Conservation (phyloP, 371 early-diverging fungal genomes). For the Apophysomyces elegans region DNA sequence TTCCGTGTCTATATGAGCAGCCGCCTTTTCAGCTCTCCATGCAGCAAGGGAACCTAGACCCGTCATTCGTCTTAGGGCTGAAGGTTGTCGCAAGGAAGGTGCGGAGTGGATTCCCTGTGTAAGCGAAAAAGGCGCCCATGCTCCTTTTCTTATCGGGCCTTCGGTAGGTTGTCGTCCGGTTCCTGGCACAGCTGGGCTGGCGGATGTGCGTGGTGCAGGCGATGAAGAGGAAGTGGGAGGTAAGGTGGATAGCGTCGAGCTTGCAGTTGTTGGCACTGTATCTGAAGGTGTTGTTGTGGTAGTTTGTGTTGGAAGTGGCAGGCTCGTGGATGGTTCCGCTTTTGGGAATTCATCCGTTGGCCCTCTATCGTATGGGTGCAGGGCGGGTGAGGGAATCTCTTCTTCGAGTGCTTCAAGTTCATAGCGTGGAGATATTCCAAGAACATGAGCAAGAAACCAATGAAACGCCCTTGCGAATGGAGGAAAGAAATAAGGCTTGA, state of each 20-base stretch:
- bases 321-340: neutral
- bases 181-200: neutral
- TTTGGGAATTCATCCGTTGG: neutral
- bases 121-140: neutral
- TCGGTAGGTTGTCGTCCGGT: neutral
- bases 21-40: neutral
- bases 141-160: neutral
- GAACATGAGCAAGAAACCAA: constrained; percentile 26
- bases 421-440: constrained; percentile 12
- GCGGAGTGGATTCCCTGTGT: neutral
- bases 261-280: neutral
- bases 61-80: neutral
- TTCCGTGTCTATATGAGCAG: neutral
- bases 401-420: neutral
- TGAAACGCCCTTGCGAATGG: constrained; percentile 25
- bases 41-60: neutral
- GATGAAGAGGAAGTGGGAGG: neutral
- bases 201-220: neutral
- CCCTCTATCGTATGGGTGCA: neutral
- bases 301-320: neutral
- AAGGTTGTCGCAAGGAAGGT: neutral
- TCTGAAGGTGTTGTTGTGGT: neutral
- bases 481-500: constrained; percentile 26
- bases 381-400: neutral
- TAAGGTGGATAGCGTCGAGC: neutral